phyloP scores from a whole-genome alignment of 208 protist species.

The Trichomonas tenax region DNA sequence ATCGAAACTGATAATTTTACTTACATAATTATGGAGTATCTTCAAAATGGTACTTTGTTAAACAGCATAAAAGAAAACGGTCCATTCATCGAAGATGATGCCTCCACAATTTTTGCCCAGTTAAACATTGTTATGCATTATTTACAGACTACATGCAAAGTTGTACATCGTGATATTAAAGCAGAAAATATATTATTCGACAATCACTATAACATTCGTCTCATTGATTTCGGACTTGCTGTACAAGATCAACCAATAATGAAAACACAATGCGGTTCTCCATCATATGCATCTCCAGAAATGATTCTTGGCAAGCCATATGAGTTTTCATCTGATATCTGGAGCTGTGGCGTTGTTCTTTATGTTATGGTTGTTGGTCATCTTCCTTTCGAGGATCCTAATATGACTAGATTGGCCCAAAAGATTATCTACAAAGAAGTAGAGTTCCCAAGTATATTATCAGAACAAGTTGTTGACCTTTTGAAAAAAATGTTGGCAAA shows the following conservation, averaged over 20 bases:
- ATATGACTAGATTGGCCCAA: background rate
- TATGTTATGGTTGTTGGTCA: conserved; percentile 8
- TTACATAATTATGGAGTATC: background rate
- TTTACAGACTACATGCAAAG: background rate
- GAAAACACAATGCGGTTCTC: background rate
- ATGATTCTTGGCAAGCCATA: background rate
- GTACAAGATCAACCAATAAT: background rate
- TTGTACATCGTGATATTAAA: background rate
- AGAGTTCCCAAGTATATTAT: background rate
- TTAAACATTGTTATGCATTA: background rate
- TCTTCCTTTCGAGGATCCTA: background rate
- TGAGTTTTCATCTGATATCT: background rate
- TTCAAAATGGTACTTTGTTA: background rate
- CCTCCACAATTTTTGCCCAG: background rate
- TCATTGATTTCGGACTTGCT: background rate
- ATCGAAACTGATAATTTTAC: background rate
- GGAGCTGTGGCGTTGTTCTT: conserved; percentile 9
- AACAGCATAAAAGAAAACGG: background rate
- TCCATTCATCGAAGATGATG: background rate
- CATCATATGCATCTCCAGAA: conserved; percentile 13
- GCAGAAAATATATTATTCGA: background rate
- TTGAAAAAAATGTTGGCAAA: background rate
- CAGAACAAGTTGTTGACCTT: background rate
- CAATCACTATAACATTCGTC: background rate
- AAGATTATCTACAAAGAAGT: background rate